A percentile compares a stretch with the other conserved stretches of the same genome.
Conservation (phyloP, 2,329 filamentous ascomycete genomes). For the Aureobasidium sp. region DNA sequence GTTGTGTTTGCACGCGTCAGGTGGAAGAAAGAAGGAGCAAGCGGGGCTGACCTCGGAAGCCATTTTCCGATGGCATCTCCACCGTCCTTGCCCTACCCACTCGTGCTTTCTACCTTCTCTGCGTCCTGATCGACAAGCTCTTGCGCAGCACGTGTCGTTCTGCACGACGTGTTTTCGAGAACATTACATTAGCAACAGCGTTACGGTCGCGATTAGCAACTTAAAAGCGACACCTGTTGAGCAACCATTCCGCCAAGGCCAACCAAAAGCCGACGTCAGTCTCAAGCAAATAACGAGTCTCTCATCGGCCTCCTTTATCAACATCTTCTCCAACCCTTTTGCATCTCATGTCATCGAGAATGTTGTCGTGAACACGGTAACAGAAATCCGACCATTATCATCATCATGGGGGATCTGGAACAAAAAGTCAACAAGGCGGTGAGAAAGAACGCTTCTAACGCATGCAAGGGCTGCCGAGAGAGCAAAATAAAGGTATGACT, state of each 20-base stretch:
- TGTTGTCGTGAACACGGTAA: not conserved
- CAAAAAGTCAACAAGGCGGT: not conserved
- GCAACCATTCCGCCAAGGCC: not conserved
- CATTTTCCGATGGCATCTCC: not conserved
- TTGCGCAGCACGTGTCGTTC: no score
- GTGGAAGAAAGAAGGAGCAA: not conserved
- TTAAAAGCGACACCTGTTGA: not conserved
- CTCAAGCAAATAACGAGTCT: not conserved
- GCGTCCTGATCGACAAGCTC: not conserved
- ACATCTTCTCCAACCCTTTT: not conserved
- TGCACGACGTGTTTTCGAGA: not conserved
- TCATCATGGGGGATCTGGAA: not conserved
- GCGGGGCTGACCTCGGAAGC: not conserved
- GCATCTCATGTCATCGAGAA: not conserved
- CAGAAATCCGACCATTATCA: not conserved
- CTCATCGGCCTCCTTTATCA: not conserved
- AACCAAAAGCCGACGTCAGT: not conserved
- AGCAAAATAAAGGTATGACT: slow-evolving; percentile 19
- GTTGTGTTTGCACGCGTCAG: no score
- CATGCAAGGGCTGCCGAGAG: slow-evolving; percentile 19
- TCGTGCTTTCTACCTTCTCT: not conserved
- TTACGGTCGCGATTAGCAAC: not conserved
- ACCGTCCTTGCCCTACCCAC: not conserved
- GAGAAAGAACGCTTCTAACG: slow-evolving; percentile 20
- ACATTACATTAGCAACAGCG: not conserved